Evolutionary conservation across 331 rosid genomes (phyloP).

Genomic region (Rhamnella rubrinervis): DNA sequence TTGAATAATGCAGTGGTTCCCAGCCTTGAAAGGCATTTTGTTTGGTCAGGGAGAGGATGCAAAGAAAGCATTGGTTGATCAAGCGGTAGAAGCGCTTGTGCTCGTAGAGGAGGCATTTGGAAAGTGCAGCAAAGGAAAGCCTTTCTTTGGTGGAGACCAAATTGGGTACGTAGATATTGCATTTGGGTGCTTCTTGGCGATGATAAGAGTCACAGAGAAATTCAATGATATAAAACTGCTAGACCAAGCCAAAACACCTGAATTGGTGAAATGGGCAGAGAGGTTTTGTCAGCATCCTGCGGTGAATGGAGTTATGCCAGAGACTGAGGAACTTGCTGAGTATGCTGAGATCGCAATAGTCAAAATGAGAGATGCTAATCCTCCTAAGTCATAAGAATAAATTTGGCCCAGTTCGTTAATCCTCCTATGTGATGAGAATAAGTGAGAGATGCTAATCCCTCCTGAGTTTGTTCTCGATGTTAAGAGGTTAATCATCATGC

Average conservation of each 20-base stretch:
- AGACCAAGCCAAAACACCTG: conserved; percentile 40
- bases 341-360: conserved; percentile 22
- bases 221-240: conserved; percentile 38
- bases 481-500: not conserved
- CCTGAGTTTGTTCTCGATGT: no score
- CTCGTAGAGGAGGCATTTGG: conserved; percentile 51
- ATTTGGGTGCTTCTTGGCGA: conserved; percentile 50
- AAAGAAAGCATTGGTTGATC: conserved; percentile 30
- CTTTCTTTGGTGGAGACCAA: conserved; percentile 49
- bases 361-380: conserved; percentile 27
- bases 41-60: conserved; percentile 42
- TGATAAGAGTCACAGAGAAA: conserved; percentile 42
- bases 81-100: conserved; percentile 29
- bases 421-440: no score
- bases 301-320: conserved; percentile 52
- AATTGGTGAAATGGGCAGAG: conserved; percentile 46
- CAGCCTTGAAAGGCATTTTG: conserved; percentile 6
- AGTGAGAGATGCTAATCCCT: no score
- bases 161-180: conserved; percentile 61
- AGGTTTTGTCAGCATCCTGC: conserved; percentile 44
- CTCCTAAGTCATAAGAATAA: conserved; percentile 13
- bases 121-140: conserved; percentile 46
- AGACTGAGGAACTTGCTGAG: conserved; percentile 53
- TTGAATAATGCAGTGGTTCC: conserved; percentile 26
- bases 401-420: no score